A percentile compares a stretch with the other conserved stretches of the same genome.
Conservation (phyloP, 2,329 filamentous ascomycete species). For the Mariannaea elegans region DNA sequence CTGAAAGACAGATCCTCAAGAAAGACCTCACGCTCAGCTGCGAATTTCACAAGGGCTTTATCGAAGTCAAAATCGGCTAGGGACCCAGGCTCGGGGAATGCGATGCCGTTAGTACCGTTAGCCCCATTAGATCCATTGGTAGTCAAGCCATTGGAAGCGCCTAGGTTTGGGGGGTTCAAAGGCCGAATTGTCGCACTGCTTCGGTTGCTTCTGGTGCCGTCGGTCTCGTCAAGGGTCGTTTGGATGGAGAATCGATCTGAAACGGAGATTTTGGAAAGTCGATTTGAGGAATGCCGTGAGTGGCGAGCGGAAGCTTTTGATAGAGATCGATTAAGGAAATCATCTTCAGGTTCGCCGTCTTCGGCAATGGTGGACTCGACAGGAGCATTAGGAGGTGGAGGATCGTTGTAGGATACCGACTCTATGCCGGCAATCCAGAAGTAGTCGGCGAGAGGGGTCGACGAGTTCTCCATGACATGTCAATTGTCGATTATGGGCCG, state of each 20-base stretch:
- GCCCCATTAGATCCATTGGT: constrained; percentile 35
- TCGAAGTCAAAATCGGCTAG: constrained; percentile 88
- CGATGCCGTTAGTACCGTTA: constrained; percentile 42
- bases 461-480: constrained; percentile 68
- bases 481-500: constrained; percentile 43
- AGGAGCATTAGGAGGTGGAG: constrained; percentile 47
- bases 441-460: constrained; percentile 75
- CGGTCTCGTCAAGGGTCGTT: constrained; percentile 64
- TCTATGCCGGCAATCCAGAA: constrained; percentile 81
- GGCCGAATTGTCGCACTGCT: constrained; percentile 72
- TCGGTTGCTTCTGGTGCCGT: constrained; percentile 69
- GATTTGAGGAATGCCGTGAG: constrained; percentile 68
- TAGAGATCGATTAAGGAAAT: constrained; percentile 42
- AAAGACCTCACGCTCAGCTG: constrained; percentile 92
- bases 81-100: constrained; percentile 44
- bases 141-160: constrained; percentile 32
- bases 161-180: constrained; percentile 43
- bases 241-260: constrained; percentile 61
- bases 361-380: constrained; percentile 70
- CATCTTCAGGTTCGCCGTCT: constrained; percentile 66
- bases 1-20: constrained; percentile 90
- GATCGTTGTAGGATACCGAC: constrained; percentile 71
- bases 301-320: constrained; percentile 53
- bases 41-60: constrained; percentile 90
- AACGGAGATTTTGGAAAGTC: constrained; percentile 63